Base-by-base conservation (phyloP, 257 asterid genomes). In the Capsicum chinense region DNA sequence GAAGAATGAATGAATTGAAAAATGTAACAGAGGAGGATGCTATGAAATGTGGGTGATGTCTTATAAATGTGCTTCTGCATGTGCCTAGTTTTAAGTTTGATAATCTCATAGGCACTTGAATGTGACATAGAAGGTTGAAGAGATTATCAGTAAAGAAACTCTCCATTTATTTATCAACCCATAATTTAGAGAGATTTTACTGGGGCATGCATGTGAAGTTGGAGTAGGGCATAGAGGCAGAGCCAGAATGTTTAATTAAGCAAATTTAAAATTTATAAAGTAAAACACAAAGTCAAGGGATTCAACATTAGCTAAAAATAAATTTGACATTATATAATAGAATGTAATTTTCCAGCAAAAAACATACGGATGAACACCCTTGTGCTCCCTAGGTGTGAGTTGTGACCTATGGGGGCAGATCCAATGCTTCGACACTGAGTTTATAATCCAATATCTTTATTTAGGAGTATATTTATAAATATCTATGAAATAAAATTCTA, bases 41-140 rank as follows among this genome's bases (percentile, higher is more conserved):
- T 68, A 68, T 21, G 39, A 68, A 70, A 70, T 70, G 56, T 70
- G 79, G 12, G 12, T 73, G 80, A 73, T 73, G 80, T 73, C 63
- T 52, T 13, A 12, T 4, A 17, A 16, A 50, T 19, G 81, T 74
- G 62, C 62, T 52, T 50, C 58, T 76, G 47, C 81, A 52, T 76
- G 81, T 76, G 81, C 81, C 7, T 76, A 0, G 19, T 12, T 21
- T 74, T 74, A 67, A 64, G 47, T 15, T 35, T 68, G 76, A 42
- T 69, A 69, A 74, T 6, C 50, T 74, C 81, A 74, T 19, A 5
- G 21, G 14, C 26, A 26, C 39, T 76, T 70, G 79, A 70, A 44
- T 39, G 47, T 64, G 9, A 16, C 11, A 42, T 70, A 9, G 56
- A 69, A 39, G 78, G 33, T 37, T 69, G 78, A 69, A 69, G 78